Percentiles rank a stretch among this genome's conserved stretches.
These are phyloP conservation scores for Rubus idaeus DNA, from an alignment of 306 rosid species.

Conservation along the genomic window DNA sequence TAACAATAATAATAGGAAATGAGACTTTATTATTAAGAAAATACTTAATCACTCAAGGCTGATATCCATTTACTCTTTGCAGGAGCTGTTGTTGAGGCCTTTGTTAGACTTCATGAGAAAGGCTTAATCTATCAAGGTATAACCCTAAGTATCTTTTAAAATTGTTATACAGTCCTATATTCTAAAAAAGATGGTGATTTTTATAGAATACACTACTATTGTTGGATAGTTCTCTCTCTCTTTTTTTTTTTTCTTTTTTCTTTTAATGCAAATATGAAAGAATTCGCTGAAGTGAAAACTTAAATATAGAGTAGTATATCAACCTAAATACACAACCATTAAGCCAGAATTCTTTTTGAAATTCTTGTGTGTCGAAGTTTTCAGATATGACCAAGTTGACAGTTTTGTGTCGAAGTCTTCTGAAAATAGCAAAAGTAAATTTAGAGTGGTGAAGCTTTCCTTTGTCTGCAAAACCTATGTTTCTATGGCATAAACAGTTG, in stretches of 20 bases:
- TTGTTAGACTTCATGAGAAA: slow-evolving; percentile 92
- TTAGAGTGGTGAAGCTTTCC: not conserved
- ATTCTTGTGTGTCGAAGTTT: not conserved
- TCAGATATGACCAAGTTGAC: not conserved
- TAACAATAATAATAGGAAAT: not conserved
- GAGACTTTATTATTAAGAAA: not conserved
- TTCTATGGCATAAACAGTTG: not conserved
- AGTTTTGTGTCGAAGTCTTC: no score
- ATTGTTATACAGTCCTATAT: not conserved
- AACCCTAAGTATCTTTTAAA: slow-evolving; percentile 12
- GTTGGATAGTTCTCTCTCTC: no score
- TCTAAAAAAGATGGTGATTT: not conserved
- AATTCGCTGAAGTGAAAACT: not conserved
- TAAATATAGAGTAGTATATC: not conserved
- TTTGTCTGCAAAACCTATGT: not conserved
- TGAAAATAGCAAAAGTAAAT: not conserved
- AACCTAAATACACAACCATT: not conserved
- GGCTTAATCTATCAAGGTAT: slow-evolving; percentile 96
- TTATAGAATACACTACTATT: not conserved
- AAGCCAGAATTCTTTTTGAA: not conserved
- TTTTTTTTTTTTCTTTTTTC: not conserved
- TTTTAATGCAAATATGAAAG: not conserved
- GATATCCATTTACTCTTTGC: slow-evolving; percentile 35
- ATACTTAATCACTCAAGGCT: not conserved
- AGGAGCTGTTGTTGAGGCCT: slow-evolving; percentile 96